phyloP scores from a whole-genome alignment of 2,329 filamentous ascomycete species.

The Alternaria postmessia region DNA sequence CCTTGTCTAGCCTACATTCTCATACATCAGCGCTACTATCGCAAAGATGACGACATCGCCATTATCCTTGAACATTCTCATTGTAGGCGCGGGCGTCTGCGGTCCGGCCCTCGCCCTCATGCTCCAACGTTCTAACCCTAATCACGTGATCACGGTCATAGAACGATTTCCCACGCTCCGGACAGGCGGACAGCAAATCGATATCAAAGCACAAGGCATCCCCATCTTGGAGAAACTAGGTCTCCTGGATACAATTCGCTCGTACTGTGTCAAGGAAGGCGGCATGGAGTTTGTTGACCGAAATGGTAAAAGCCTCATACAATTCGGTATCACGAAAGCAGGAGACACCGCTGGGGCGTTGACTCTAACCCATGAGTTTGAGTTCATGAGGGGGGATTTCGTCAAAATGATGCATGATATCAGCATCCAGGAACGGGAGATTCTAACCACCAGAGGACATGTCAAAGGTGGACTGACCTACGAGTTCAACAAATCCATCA shows the following conservation, averaged over 20 bases:
- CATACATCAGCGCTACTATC: background rate
- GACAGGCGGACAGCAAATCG: slow-evolving; percentile 55
- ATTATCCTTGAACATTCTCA: slow-evolving; percentile 36
- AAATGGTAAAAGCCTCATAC: slow-evolving; percentile 24
- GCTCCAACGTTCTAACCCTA: slow-evolving; percentile 54
- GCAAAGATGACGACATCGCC: background rate
- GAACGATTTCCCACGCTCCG: slow-evolving; percentile 56
- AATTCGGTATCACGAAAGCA: slow-evolving; percentile 44
- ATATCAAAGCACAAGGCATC: slow-evolving; percentile 55
- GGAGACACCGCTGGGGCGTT: slow-evolving; percentile 47
- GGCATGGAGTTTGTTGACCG: slow-evolving; percentile 50
- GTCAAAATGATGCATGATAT: slow-evolving; percentile 43
- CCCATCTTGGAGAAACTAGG: slow-evolving; percentile 53
- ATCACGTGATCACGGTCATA: slow-evolving; percentile 51
- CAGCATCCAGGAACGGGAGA: slow-evolving; percentile 23
- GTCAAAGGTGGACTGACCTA: slow-evolving; percentile 18
- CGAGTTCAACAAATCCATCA: slow-evolving; percentile 24
- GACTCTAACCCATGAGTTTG: slow-evolving; percentile 36
- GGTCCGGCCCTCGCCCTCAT: slow-evolving; percentile 58
- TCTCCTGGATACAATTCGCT: slow-evolving; percentile 46
- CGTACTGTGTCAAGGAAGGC: slow-evolving; percentile 47
- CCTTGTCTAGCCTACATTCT: background rate
- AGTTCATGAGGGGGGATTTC: slow-evolving; percentile 44
- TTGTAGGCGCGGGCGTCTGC: slow-evolving; percentile 38
- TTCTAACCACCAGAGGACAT: slow-evolving; percentile 17